Conservation (phyloP, 148 eudicot species). For the Diospyros lotus region DNA sequence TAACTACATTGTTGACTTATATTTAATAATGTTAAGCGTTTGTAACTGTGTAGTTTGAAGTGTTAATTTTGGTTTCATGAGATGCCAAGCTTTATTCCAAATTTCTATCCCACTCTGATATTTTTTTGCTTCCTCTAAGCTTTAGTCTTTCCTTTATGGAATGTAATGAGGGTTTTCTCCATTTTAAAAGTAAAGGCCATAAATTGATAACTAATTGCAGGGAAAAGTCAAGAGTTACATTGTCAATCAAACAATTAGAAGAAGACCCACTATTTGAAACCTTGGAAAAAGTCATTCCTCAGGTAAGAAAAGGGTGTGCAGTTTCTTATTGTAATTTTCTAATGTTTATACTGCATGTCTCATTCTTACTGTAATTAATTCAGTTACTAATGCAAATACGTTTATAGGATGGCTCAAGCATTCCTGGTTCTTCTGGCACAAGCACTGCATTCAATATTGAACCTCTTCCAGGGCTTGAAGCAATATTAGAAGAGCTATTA, state of each 20-base stretch:
- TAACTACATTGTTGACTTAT: neutral
- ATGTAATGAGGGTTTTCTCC: too few species aligned
- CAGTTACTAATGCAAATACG: neutral
- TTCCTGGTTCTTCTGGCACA: slow-evolving; percentile 35
- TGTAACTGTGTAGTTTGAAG: neutral
- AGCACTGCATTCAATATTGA: slow-evolving; percentile 44
- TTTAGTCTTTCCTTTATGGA: neutral
- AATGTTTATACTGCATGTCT: neutral
- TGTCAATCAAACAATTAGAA: slow-evolving; percentile 91
- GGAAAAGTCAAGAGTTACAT: slow-evolving; percentile 59
- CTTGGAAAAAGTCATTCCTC: slow-evolving; percentile 87
- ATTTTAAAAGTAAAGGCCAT: too few species aligned
- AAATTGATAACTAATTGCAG: slow-evolving; percentile 40
- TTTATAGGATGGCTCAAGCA: slow-evolving; percentile 51
- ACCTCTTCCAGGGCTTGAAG: slow-evolving; percentile 83
- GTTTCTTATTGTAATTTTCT: neutral
- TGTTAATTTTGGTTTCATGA: neutral
- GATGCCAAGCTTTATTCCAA: neutral
- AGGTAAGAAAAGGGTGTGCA: slow-evolving; percentile 40
- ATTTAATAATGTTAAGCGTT: neutral
- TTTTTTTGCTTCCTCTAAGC: neutral
- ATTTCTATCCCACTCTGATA: neutral
- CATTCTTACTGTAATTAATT: neutral
- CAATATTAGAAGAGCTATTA: slow-evolving; percentile 66
- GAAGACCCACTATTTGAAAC: slow-evolving; percentile 96